Evolutionary conservation across 2,329 filamentous ascomycete species (phyloP), one percentile per base, ranked within the genome.

Genomic region (Didymella pinodella): DNA sequence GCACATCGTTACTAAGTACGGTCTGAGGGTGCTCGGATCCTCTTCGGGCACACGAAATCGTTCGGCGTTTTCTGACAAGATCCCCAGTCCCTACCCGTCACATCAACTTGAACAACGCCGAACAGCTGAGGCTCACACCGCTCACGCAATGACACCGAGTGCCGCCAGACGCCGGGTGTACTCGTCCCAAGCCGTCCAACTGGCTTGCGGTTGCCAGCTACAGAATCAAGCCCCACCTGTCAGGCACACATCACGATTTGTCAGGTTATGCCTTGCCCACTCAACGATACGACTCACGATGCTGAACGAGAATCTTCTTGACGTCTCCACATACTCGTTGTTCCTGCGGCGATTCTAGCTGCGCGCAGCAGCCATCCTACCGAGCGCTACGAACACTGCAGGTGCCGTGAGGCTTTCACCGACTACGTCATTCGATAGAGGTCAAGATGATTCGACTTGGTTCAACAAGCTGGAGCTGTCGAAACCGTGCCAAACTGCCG

Each of bases 341-440:
- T 36, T 54, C 50, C 50, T 43, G 54, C 40, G 50, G 40, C 59
- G 54, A 36, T 57, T 53, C 29, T 22, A 34, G 2, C 48, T 46
- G 14, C 47, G 43, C 29, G 29, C 26, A 53, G 40, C 50, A 53
- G 20, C 36, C 40, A 26, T 38, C 45, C 53, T 58, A 46, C 48
- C 56, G 41, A 54, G 41, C 57, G 52, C 34, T 43, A 34, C 47
- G 26, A 47, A 40, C 40, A 48, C 49, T 18, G 48, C 40, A 43
- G 52, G 40, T 43, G 57, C 57, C 25, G 59, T 62, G 56, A 57
- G 64, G 62, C 57, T 59, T 48, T 67, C 65, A 67, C 65, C 65
- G 65, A 67, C 65, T 65, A 66, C 62, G 62, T 67, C 65, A 66
- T 48, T 34, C 6, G n/a, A 29, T 20, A 36, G 20, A 46, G 14